phyloP scores from a whole-genome alignment of 164 flowering plant species.

The Vitis riparia region DNA sequence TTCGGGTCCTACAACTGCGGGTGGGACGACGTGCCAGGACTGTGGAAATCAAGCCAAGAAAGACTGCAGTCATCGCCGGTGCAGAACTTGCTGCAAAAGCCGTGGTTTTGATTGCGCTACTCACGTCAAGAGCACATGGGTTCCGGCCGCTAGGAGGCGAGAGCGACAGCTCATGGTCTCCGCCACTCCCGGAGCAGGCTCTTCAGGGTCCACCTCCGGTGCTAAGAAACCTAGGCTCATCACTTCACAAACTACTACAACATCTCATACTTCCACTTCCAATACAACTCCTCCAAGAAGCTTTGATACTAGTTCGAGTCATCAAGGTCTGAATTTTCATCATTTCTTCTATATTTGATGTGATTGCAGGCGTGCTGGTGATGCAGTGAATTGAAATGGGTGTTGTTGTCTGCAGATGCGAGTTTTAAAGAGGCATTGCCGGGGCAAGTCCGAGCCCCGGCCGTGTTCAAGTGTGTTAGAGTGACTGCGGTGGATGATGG shows the following conservation, averaged over 20 bases:
- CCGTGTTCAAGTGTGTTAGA: slow-evolving; percentile 85
- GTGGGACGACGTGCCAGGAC: slow-evolving; percentile 70
- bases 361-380: not conserved
- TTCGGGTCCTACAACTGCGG: slow-evolving; percentile 12
- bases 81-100: slow-evolving; percentile 97
- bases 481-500: slow-evolving; percentile 90
- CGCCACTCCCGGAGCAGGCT: slow-evolving; percentile 32
- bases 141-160: slow-evolving; percentile 78
- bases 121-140: slow-evolving; percentile 98
- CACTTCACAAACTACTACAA: slow-evolving; percentile 55
- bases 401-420: slow-evolving; percentile 45
- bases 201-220: slow-evolving; percentile 67
- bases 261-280: slow-evolving; percentile 90
- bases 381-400: slow-evolving; percentile 7
- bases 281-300: slow-evolving; percentile 86
- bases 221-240: slow-evolving; percentile 78
- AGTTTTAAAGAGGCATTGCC: slow-evolving; percentile 73
- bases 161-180: slow-evolving; percentile 63
- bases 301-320: slow-evolving; percentile 83
- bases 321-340: slow-evolving; percentile 53
- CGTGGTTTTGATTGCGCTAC: slow-evolving; percentile 84
- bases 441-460: slow-evolving; percentile 78
- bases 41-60: slow-evolving; percentile 97
- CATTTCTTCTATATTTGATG: not conserved
- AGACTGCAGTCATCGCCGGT: slow-evolving; percentile 79